Evolutionary conservation across 192 early-diverging fungal genomes (phyloP).

Genomic region (Coemansia biformis): DNA sequence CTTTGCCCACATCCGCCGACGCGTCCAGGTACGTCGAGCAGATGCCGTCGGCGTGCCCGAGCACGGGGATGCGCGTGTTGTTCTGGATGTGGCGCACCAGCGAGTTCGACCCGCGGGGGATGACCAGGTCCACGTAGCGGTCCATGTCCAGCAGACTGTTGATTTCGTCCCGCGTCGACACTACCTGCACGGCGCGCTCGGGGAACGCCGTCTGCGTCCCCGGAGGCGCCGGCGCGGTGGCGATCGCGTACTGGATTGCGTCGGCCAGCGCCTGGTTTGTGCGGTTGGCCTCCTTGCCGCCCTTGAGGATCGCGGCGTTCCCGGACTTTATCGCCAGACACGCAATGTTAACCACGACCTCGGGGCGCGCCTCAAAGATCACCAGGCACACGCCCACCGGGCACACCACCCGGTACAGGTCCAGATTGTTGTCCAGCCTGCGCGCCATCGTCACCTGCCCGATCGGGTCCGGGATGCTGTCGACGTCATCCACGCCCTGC

Average conservation of each 20-base stretch:
- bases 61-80: conserved; percentile 96
- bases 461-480: conserved; percentile 75
- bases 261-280: conserved; percentile 73
- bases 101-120: conserved; percentile 89
- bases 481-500: conserved; percentile 86
- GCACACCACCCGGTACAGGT: conserved; percentile 84
- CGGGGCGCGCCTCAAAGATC: conserved; percentile 98
- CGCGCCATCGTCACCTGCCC: conserved; percentile 73
- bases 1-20: conserved; percentile 71
- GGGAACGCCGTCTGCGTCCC: conserved; percentile 52
- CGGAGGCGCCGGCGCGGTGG: conserved; percentile 31
- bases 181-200: conserved; percentile 73
- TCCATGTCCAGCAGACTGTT: conserved; percentile 78
- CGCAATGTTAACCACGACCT: conserved; percentile 97
- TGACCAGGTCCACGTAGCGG: conserved; percentile 90
- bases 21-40: conserved; percentile 90
- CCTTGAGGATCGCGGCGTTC: conserved; percentile 97
- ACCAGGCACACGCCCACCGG: conserved; percentile 95
- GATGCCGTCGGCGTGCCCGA: conserved; percentile 97
- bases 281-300: conserved; percentile 84
- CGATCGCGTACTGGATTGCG: conserved; percentile 75
- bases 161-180: conserved; percentile 87
- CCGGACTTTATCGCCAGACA: conserved; percentile 92
- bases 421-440: conserved; percentile 74
- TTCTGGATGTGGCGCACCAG: conserved; percentile 89